These are phyloP conservation scores for Sphagnum tenellum DNA, from an alignment of 225 moss, liverwort and hornwort species.

Conservation along the genomic window DNA sequence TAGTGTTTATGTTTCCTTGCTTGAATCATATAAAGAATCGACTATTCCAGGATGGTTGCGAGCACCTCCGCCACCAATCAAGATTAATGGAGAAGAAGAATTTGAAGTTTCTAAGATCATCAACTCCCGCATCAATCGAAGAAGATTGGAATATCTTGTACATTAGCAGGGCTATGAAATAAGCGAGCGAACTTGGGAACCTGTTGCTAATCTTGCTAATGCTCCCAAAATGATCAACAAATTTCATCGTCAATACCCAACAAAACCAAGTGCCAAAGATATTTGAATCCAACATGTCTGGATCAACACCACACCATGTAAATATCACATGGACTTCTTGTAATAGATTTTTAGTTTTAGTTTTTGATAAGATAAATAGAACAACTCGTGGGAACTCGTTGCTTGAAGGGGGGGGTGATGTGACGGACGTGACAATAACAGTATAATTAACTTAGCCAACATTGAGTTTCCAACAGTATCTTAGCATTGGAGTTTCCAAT, in stretches of 20 bases:
- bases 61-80: conserved; percentile 2
- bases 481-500: no score
- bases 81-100: conserved; percentile 2
- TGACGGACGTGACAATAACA: no score
- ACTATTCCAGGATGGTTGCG: neutral
- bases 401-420: no score
- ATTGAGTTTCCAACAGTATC: no score
- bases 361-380: no score
- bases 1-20: conserved; percentile 9
- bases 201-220: neutral
- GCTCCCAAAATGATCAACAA: conserved; percentile 5
- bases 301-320: no score
- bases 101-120: neutral
- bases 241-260: neutral
- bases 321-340: no score
- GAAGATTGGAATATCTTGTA: neutral
- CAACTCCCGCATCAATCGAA: neutral
- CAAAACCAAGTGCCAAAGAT: neutral
- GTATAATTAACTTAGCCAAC: no score
- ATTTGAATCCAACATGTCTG: neutral
- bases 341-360: no score
- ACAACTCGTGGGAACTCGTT: no score
- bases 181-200: conserved; percentile 5
- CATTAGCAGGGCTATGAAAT: conserved; percentile 5
- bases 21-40: conserved; percentile 8